phyloP scores from a whole-genome alignment of 352 stramenopile genomes.

The Phytophthora hybrid region DNA sequence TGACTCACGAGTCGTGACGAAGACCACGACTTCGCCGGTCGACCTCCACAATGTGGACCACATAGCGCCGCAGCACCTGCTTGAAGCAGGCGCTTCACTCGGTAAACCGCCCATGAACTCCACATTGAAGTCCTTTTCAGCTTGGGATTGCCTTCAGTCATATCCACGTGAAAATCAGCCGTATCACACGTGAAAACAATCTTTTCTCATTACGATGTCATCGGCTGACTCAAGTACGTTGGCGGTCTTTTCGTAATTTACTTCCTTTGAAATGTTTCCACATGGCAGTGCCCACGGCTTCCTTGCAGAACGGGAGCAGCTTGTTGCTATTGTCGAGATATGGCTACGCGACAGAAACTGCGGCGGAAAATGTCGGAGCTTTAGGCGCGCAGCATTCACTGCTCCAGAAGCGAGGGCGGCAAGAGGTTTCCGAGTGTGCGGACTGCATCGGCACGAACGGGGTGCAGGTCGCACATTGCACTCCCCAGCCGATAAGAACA shows the following conservation, averaged over 20 bases:
- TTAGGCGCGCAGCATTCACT: neutral
- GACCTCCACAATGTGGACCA: neutral
- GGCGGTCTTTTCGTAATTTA: slow-evolving; percentile 34
- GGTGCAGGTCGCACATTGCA: neutral
- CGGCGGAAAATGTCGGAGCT: neutral
- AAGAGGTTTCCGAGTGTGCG: neutral
- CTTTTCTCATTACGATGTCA: slow-evolving; percentile 60
- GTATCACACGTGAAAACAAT: no score
- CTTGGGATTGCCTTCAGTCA: no score
- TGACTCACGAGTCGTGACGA: slow-evolving; percentile 1
- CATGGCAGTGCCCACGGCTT: slow-evolving; percentile 19
- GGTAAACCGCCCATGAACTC: slow-evolving; percentile 55
- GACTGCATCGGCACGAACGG: neutral
- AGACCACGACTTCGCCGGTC: slow-evolving; percentile 34
- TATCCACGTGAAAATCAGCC: no score
- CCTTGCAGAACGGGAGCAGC: slow-evolving; percentile 40
- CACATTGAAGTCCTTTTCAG: slow-evolving; percentile 63
- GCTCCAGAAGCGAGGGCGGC: neutral
- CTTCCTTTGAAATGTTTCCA: slow-evolving; percentile 40
- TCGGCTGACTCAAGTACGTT: slow-evolving; percentile 30
- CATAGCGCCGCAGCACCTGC: slow-evolving; percentile 49
- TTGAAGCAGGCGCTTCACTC: slow-evolving; percentile 33
- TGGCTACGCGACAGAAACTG: slow-evolving; percentile 6
- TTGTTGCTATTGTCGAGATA: slow-evolving; percentile 44
- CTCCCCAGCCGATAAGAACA: neutral